phyloP scores from a whole-genome alignment of 2,329 filamentous ascomycete species.

The Paraphaeosphaeria minitans region DNA sequence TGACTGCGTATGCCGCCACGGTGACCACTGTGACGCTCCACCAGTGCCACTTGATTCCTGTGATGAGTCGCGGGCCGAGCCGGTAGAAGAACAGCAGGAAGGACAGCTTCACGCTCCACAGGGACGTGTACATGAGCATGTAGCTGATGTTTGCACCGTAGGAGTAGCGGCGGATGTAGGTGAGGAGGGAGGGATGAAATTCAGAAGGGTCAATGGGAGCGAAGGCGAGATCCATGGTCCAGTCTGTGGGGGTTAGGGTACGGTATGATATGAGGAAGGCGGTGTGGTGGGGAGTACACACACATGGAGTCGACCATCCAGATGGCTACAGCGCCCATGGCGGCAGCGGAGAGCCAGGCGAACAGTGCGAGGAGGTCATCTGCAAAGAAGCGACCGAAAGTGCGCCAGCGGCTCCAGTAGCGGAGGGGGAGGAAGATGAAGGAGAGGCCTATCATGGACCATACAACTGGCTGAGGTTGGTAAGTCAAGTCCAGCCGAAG shows the following conservation, averaged over 20 bases:
- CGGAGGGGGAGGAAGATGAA: conserved; percentile 5
- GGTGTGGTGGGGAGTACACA: background rate
- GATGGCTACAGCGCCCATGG: background rate
- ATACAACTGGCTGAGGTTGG: background rate
- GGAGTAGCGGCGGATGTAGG: background rate
- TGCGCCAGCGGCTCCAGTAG: background rate
- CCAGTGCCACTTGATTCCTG: conserved; percentile 3
- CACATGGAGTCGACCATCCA: background rate
- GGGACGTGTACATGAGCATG: conserved; percentile 7
- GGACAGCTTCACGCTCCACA: conserved; percentile 10
- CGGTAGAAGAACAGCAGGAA: conserved; percentile 12
- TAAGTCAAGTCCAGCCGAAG: background rate
- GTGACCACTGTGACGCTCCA: background rate
- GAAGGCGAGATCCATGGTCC: background rate
- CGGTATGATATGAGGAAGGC: background rate
- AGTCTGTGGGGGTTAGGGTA: background rate
- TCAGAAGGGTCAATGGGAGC: background rate
- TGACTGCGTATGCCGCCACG: background rate
- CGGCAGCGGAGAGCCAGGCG: conserved; percentile 1
- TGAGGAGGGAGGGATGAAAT: background rate
- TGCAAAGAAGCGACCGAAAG: conserved; percentile 3
- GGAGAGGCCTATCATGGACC: conserved; percentile 2
- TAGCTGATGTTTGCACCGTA: background rate
- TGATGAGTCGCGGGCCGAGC: conserved; percentile 6
- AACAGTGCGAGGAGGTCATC: conserved; percentile 4